Base-by-base conservation (phyloP, 306 rosid species). In the Rosa rugosa region DNA sequence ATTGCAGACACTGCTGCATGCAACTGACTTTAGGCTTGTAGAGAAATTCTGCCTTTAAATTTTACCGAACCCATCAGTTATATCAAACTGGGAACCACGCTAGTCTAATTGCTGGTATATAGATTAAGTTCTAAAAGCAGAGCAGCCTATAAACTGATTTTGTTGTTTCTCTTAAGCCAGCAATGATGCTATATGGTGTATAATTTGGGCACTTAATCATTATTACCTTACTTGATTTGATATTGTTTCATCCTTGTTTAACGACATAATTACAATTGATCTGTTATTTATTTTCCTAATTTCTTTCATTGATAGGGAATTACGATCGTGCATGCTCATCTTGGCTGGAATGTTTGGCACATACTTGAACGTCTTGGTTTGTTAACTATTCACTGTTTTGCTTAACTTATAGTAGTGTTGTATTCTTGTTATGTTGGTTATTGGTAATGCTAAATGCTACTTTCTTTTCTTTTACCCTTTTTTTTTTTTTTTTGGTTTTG, bases 291-390 rank as follows among this genome's bases (percentile, higher is more conserved):
- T 31, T 45, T 16, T 59, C 4, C 25, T 4, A 25, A 69, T 63
- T 34, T n/a, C 16, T 42, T 59, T 60, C 60, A 72, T 71, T 69
- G 50, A 72, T 69, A 95, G 99, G 96, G 91, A 91, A 83, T 80
- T 95, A 80, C 90, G 96, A 71, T 84, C 84, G 38, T 90, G 89
- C 84, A 53, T 88, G 59, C 12, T 86, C 76, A 81, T 95, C 90
- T 80, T 95, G 83, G 89, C 85, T 76, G 99, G 99, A 87, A 95
- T 95, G 98, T 91, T 95, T 68, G 90, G 83, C 80, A 95, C 99
- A 41, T 95, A 90, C 90, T 78, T 95, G 42, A 95, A 90, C 44
- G 83, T 95, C 82, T 54, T 95, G 99, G 99, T 92, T 78, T 67
- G 94, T 91, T 79, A 76, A 79, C 87, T 64, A 63, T 84, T 79